Evolutionary conservation across 371 early-diverging fungal species (phyloP), one percentile per base, ranked within the genome.

Genomic region (Mucor saturninus): DNA sequence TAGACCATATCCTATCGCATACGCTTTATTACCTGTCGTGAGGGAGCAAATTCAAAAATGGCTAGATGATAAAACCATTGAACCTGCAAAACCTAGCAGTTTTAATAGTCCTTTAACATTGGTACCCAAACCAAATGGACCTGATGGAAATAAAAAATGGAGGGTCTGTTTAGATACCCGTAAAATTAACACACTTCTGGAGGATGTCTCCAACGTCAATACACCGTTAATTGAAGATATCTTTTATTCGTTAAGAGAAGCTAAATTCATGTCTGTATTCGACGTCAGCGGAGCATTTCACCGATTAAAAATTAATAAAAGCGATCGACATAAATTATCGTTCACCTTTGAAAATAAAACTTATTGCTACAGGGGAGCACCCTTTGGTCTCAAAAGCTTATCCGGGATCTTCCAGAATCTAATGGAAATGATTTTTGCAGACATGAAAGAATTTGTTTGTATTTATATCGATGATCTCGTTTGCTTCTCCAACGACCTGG

Each of bases 1-100:
- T 5, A 37, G 50, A 26, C 65, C 43, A 26, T 65, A 60, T 14
- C 56, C 42, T 6, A 60, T 60, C 6, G 39, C 60, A 1, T 8
- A 54, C 28, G 11, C 43, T 21, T 39, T 54, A 31, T 14, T 26
- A 28, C 43, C 56, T 31, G 35, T 40, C 2, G 37, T 55, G 1
- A 28, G 43, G 8, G 40, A 62, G 5, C 56, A 66, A 42, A 50
- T 65, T 1, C 10, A 60, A 8, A 14, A 56, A 28, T 61, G 67
- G 61, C 30, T 66, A 29, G 30, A 26, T 21, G 51, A 46, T 29
- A 38, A 26, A 2, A 43, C 43, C 26, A 50, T 61, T 31, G 37
- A 46, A 46, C 3, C n/a, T 2, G 21, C 26, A 21, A 26, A 8
- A 46, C 46, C 46, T 6, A 21, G 5, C 26, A 6, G 46, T 6